Conservation (phyloP, 768 basidiomycete species). For the Gyrodon lividus region DNA sequence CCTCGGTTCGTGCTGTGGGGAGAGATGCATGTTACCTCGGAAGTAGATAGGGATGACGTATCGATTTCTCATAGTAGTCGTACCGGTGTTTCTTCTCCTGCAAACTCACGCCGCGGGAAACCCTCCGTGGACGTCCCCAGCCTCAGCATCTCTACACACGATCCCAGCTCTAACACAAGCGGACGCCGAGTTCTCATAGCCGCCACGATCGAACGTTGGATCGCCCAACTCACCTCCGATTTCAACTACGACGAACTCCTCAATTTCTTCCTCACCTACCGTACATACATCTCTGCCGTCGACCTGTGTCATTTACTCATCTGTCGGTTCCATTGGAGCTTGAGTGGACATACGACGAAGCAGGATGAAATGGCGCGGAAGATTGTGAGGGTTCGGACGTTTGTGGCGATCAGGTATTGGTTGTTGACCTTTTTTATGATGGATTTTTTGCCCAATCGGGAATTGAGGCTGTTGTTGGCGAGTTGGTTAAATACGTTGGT, state of each 20-base stretch:
- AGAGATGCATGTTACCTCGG: conserved; percentile 39
- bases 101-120: conserved; percentile 36
- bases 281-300: conserved; percentile 75
- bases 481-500: conserved; percentile 80
- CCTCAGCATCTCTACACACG: conserved; percentile 21
- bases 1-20: conserved; percentile 94
- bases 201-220: conserved; percentile 91
- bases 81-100: conserved; percentile 39
- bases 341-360: conserved; percentile 35
- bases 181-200: conserved; percentile 62
- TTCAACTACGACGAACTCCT: conserved; percentile 84
- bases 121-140: conserved; percentile 28
- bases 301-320: conserved; percentile 83
- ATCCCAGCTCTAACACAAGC: conserved; percentile 29
- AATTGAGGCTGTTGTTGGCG: conserved; percentile 68
- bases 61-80: conserved; percentile 40
- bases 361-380: conserved; percentile 71
- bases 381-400: conserved; percentile 85
- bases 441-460: conserved; percentile 82
- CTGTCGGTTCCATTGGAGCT: conserved; percentile 87
- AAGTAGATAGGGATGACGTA: conserved; percentile 36
- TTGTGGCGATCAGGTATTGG: conserved; percentile 90
- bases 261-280: conserved; percentile 90
- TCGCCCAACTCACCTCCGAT: conserved; percentile 86
- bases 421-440: conserved; percentile 85